These are phyloP conservation scores for Globisporangium iwayamae DNA, from an alignment of 352 stramenopile species.

Conservation along the genomic window DNA sequence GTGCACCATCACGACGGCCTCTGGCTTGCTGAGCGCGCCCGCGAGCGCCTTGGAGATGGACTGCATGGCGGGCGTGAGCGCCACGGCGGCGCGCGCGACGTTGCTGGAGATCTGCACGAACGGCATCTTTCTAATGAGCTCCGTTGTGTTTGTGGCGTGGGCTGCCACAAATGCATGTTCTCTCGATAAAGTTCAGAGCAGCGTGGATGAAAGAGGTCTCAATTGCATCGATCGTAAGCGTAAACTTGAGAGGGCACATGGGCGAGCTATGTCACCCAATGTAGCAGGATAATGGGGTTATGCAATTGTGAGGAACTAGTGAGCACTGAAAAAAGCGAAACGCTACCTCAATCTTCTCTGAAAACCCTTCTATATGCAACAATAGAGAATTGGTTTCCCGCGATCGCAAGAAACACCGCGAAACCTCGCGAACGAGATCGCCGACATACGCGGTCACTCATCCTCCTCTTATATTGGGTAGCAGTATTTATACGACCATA, in stretches of 20 bases:
- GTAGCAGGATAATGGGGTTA: neutral
- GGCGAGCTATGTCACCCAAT: too few species aligned
- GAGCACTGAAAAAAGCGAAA: neutral
- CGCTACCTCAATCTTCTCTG: too few species aligned
- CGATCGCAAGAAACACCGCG: neutral
- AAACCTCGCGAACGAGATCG: slow-evolving; percentile 3
- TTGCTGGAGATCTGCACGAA: slow-evolving; percentile 55
- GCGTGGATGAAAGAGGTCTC: too few species aligned
- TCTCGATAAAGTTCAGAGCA: too few species aligned
- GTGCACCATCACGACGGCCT: slow-evolving; percentile 57
- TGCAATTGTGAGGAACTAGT: neutral
- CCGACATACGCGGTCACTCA: neutral
- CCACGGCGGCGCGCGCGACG: slow-evolving; percentile 29
- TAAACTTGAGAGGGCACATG: too few species aligned
- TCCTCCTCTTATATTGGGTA: neutral
- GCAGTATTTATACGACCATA: neutral
- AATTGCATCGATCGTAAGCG: too few species aligned
- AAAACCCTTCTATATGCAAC: neutral
- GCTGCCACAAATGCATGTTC: neutral
- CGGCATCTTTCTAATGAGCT: slow-evolving; percentile 29
- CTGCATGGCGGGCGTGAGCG: slow-evolving; percentile 26
- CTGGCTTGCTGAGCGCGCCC: slow-evolving; percentile 41
- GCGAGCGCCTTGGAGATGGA: slow-evolving; percentile 41
- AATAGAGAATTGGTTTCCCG: neutral
- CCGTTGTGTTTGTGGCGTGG: too few species aligned